Evolutionary conservation across 495 filamentous ascomycete genomes (phyloP).

Genomic region (Aspergillus leporis): DNA sequence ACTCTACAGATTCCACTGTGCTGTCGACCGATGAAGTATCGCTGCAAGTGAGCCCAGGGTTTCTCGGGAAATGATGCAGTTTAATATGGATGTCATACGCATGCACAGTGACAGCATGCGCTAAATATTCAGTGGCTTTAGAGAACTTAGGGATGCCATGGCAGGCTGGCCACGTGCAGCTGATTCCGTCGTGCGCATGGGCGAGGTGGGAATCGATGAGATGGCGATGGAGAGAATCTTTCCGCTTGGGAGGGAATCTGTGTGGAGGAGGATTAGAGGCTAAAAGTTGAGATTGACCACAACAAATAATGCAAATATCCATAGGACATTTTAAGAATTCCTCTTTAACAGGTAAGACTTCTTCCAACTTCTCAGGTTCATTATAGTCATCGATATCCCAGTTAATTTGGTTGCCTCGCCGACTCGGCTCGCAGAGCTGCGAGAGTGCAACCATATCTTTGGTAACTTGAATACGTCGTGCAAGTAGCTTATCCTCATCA

Average conservation of each 20-base stretch:
- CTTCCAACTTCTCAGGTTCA: conserved; percentile 18
- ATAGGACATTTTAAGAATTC: conserved; percentile 19
- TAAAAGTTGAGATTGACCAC: conserved; percentile 26
- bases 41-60: neutral
- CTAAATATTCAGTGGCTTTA: conserved; percentile 30
- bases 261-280: conserved; percentile 30
- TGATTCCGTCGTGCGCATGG: conserved; percentile 26
- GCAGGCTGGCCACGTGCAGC: conserved; percentile 30
- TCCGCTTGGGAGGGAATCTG: conserved; percentile 29
- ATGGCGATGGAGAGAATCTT: conserved; percentile 32
- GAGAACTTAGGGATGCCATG: conserved; percentile 23
- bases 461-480: conserved; percentile 29
- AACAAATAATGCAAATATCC: conserved; percentile 34
- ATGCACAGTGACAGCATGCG: conserved; percentile 25
- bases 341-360: conserved; percentile 16
- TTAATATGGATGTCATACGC: conserved; percentile 23
- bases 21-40: too few relatives aligned
- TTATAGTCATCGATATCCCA: conserved; percentile 21
- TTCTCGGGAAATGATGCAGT: conserved; percentile 10
- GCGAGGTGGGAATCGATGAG: conserved; percentile 28
- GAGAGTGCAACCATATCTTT: conserved; percentile 30
- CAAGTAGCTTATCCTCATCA: conserved; percentile 28
- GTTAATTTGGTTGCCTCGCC: conserved; percentile 26
- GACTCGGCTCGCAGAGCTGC: conserved; percentile 23
- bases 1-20: too few relatives aligned